These are phyloP conservation scores for Plasmodium falciparum DNA, from an alignment of 169 alveolate genomes.

Conservation along the genomic window DNA sequence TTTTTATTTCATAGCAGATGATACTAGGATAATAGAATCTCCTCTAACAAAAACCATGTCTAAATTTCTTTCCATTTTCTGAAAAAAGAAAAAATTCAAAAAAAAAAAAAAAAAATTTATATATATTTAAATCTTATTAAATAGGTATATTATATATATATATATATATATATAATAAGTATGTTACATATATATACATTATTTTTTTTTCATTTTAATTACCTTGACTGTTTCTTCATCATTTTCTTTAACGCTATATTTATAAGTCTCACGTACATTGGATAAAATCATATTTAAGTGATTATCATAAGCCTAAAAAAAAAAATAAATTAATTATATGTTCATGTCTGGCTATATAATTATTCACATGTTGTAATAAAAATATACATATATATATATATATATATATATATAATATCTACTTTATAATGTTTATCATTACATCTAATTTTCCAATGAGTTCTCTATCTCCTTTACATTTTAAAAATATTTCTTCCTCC, in stretches of 20 bases:
- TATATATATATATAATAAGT: background rate
- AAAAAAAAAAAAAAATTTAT: background rate
- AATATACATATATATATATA: background rate
- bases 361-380: background rate
- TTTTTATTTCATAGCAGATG: constrained; percentile 80
- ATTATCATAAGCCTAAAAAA: constrained; percentile 91
- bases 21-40: constrained; percentile 91
- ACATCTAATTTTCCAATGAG: constrained; percentile 92
- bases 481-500: constrained; percentile 90
- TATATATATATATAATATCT: background rate
- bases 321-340: background rate
- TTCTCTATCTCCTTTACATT: constrained; percentile 93
- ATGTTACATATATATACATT: background rate
- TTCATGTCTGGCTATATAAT: too few species aligned
- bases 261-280: constrained; percentile 90
- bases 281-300: constrained; percentile 94
- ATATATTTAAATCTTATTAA: background rate
- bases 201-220: constrained; percentile 76
- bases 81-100: constrained; percentile 19
- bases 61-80: constrained; percentile 84
- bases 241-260: constrained; percentile 33
- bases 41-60: constrained; percentile 92
- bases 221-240: constrained; percentile 68
- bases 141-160: background rate
- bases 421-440: background rate